Conservation (phyloP, 495 filamentous ascomycete genomes). For the Tuber microsphaerosporum region DNA sequence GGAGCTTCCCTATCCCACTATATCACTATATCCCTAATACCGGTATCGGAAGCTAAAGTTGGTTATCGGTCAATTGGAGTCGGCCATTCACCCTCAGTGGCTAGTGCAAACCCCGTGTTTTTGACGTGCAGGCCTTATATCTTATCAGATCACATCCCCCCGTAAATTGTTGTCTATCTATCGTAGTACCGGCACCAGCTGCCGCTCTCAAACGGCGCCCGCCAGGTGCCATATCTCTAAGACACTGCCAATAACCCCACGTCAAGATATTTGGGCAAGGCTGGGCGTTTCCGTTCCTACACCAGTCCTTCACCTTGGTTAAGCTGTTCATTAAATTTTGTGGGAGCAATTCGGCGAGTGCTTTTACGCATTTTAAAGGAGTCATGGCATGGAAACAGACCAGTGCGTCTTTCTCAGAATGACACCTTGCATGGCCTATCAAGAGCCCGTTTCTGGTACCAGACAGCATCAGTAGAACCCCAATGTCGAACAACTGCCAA, state of each 20-base stretch:
- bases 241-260: neutral
- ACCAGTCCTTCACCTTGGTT: neutral
- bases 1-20: neutral
- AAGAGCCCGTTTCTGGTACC: neutral
- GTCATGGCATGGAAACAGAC: neutral
- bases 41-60: neutral
- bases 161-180: neutral
- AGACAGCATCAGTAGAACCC: neutral
- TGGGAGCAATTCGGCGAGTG: neutral
- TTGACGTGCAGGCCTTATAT: neutral
- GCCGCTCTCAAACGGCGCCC: neutral
- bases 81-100: neutral
- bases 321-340: neutral
- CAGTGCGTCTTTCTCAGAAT: neutral
- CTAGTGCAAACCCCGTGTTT: neutral
- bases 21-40: neutral
- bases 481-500: neutral
- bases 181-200: neutral
- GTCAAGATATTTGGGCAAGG: neutral
- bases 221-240: neutral
- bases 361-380: neutral
- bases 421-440: neutral
- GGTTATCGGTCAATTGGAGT: neutral
- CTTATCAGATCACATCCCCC: neutral
- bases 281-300: neutral